phyloP scores from a whole-genome alignment of 306 rosid species.

The Cucurbita argyrosperma region DNA sequence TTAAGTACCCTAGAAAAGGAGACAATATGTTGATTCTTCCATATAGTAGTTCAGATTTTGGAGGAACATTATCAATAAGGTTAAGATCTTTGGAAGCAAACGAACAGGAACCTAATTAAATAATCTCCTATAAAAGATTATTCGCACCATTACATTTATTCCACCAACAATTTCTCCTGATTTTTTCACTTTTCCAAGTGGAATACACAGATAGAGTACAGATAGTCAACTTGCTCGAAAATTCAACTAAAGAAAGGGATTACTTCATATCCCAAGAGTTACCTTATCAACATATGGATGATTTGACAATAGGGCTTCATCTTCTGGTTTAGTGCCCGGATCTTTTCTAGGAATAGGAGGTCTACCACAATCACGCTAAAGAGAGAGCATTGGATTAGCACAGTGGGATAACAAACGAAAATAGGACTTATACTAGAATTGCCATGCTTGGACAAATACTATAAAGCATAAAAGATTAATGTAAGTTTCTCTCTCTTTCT shows the following conservation, averaged over 20 bases:
- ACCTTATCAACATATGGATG: slow-evolving; percentile 94
- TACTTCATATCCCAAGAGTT: not conserved
- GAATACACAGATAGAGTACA: not conserved
- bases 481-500: not conserved
- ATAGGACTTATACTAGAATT: not conserved
- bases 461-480: not conserved
- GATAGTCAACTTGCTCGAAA: not conserved
- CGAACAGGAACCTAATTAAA: not conserved
- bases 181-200: not conserved
- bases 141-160: not conserved
- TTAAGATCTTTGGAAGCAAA: not conserved
- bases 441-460: not conserved
- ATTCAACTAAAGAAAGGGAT: not conserved
- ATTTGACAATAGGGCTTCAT: slow-evolving; percentile 70
- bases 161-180: not conserved
- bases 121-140: not conserved
- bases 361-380: slow-evolving; percentile 82
- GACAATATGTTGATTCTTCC: not conserved
- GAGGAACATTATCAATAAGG: not conserved
- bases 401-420: slow-evolving; percentile 3
- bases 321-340: slow-evolving; percentile 74
- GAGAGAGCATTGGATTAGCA: slow-evolving; percentile 6
- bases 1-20: not conserved
- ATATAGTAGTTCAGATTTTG: not conserved
- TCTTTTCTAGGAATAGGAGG: slow-evolving; percentile 87